A percentile compares a stretch with the other conserved stretches of the same genome.
Conservation (phyloP, 2,329 filamentous ascomycete genomes). For the Rasamsonia emersonii region DNA sequence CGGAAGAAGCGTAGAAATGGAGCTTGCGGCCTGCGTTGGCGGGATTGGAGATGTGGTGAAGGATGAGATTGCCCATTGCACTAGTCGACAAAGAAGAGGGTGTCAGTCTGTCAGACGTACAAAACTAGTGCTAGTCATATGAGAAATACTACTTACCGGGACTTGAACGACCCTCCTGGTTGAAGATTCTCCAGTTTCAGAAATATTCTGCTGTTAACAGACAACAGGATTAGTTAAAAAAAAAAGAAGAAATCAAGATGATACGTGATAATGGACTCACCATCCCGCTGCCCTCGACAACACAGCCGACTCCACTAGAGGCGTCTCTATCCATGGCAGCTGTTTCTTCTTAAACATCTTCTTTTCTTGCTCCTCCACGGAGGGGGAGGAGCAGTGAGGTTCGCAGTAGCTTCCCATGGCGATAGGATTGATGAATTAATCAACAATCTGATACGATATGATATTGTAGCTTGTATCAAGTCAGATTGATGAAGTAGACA, state of each 20-base stretch:
- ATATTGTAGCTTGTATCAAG: too few species aligned
- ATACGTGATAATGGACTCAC: constrained; percentile 36
- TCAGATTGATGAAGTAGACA: too few species aligned
- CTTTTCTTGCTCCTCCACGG: too few species aligned
- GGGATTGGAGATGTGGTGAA: constrained; percentile 39
- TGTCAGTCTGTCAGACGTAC: too few species aligned
- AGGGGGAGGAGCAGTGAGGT: constrained; percentile 19
- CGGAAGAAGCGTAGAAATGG: constrained; percentile 73
- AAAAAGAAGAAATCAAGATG: not conserved
- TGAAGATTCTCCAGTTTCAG: constrained; percentile 82
- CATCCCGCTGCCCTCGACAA: constrained; percentile 65
- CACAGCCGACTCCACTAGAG: constrained; percentile 56
- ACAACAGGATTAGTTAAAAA: not conserved
- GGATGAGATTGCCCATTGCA: constrained; percentile 65
- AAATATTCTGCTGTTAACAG: constrained; percentile 56
- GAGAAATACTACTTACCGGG: constrained; percentile 42
- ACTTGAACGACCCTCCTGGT: constrained; percentile 81
- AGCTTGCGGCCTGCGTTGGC: constrained; percentile 34
- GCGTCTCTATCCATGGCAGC: constrained; percentile 62
- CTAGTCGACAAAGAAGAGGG: too few species aligned
- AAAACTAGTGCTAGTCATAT: too few species aligned
- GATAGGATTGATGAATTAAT: constrained; percentile 4
- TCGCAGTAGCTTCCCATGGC: constrained; percentile 30
- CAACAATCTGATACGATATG: too few species aligned
- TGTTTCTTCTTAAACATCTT: not conserved